Percentiles rank a stretch among this genome's conserved stretches.
These are phyloP conservation scores for Trametes versicolor DNA, from an alignment of 1,284 basidiomycete species.

Conservation along the genomic window DNA sequence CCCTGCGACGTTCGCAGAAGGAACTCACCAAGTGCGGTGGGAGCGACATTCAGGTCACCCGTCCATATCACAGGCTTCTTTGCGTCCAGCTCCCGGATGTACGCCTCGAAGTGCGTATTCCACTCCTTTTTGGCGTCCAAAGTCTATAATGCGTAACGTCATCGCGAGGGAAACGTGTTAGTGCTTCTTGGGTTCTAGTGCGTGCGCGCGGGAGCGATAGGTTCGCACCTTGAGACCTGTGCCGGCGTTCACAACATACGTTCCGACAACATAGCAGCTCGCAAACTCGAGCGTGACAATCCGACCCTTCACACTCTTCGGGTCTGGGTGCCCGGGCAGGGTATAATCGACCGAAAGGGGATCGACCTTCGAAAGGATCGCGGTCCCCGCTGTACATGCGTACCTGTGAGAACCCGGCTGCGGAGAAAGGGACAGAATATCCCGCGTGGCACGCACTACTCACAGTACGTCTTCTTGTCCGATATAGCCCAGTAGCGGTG, in stretches of 20 bases:
- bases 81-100: slow-evolving; percentile 77
- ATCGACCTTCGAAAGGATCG: slow-evolving; percentile 82
- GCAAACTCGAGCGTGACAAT: slow-evolving; percentile 86
- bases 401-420: slow-evolving; percentile 5
- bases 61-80: slow-evolving; percentile 90
- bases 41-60: slow-evolving; percentile 91
- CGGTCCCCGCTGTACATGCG: slow-evolving; percentile 74
- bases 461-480: slow-evolving; percentile 80
- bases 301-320: slow-evolving; percentile 72
- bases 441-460: slow-evolving; percentile 33
- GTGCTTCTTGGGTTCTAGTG: slow-evolving; percentile 1
- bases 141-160: slow-evolving; percentile 55
- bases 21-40: slow-evolving; percentile 69
- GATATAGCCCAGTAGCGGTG: slow-evolving; percentile 81
- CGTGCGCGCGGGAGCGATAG: neutral
- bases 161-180: neutral
- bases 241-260: slow-evolving; percentile 92
- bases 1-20: neutral
- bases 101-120: slow-evolving; percentile 79
- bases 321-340: slow-evolving; percentile 78
- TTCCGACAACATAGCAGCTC: slow-evolving; percentile 77
- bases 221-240: slow-evolving; percentile 72
- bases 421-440: neutral
- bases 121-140: slow-evolving; percentile 79
- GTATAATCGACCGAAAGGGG: slow-evolving; percentile 73